Percentiles rank a stretch among this genome's conserved stretches.
Evolutionary conservation across 1,139 yeast species (phyloP).

Genomic region (Kodamaea sp.): DNA sequence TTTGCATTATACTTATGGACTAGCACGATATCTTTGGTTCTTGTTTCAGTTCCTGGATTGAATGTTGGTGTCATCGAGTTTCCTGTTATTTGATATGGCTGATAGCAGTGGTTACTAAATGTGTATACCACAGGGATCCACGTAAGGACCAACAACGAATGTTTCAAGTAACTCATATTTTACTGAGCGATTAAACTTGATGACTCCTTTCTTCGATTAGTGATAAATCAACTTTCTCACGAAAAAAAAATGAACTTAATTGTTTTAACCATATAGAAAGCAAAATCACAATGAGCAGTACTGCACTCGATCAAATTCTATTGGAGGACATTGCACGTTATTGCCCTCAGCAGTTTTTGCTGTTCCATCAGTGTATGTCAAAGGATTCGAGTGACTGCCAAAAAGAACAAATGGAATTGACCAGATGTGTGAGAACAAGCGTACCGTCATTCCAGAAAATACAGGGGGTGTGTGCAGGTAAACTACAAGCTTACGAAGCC

Average conservation of each 20-base stretch:
- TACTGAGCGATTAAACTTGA: background rate
- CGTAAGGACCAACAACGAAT: slow-evolving; percentile 31
- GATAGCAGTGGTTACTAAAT: slow-evolving; percentile 66
- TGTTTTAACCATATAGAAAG: background rate
- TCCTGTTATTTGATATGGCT: slow-evolving; percentile 77
- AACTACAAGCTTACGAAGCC: slow-evolving; percentile 56
- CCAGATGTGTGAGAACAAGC: slow-evolving; percentile 52
- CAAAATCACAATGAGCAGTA: background rate
- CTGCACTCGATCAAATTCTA: slow-evolving; percentile 45
- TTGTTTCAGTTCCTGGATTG: slow-evolving; percentile 57
- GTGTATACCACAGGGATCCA: slow-evolving; percentile 84
- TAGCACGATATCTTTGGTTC: slow-evolving; percentile 62
- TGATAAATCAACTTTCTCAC: background rate
- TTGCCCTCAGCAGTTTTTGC: slow-evolving; percentile 63
- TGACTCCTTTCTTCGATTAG: background rate
- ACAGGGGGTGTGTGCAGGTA: slow-evolving; percentile 53
- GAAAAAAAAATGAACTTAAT: no score
- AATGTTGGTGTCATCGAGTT: slow-evolving; percentile 87
- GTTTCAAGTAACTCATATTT: slow-evolving; percentile 4
- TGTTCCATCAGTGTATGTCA: slow-evolving; percentile 62
- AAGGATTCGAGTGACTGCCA: slow-evolving; percentile 48
- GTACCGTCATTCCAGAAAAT: slow-evolving; percentile 67
- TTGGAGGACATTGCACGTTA: slow-evolving; percentile 59
- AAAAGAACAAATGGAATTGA: slow-evolving; percentile 47
- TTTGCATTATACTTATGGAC: slow-evolving; percentile 63